Evolutionary conservation across 2,329 filamentous ascomycete species (phyloP).

Genomic region (Rutstroemia sp.): DNA sequence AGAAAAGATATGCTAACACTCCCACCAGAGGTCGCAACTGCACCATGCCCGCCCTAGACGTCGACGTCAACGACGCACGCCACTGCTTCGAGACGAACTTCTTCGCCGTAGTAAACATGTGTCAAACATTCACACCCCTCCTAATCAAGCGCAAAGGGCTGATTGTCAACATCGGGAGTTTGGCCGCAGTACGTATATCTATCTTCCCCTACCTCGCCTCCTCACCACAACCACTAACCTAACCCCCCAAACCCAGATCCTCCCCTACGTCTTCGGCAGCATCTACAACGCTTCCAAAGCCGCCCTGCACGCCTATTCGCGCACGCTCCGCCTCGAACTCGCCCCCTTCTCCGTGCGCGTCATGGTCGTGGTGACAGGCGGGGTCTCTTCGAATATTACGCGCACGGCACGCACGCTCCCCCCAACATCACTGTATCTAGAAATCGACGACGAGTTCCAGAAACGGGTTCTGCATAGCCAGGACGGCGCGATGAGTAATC

Average conservation of each 20-base stretch:
- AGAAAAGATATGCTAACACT: too few relatives aligned
- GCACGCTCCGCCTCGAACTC: conserved; percentile 24
- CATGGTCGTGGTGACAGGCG: conserved; percentile 23
- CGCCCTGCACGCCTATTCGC: conserved; percentile 37
- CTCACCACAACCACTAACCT: background rate
- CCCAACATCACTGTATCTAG: conserved; percentile 17
- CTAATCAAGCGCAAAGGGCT: conserved; percentile 26
- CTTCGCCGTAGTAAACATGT: conserved; percentile 37
- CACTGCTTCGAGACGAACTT: conserved; percentile 33
- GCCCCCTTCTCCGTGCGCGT: conserved; percentile 24
- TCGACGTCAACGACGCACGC: conserved; percentile 26
- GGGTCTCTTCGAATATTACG: conserved; percentile 19
- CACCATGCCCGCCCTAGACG: conserved; percentile 27
- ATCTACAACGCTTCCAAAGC: conserved; percentile 94
- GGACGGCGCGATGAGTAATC: conserved; percentile 17
- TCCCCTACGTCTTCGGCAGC: conserved; percentile 74
- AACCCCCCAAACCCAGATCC: conserved; percentile 41
- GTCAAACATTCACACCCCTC: conserved; percentile 32
- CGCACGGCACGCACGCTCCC: conserved; percentile 13
- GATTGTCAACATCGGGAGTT: conserved; percentile 24
- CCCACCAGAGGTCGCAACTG: conserved; percentile 17
- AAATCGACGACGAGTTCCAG: conserved; percentile 16
- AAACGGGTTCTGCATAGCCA: conserved; percentile 21
- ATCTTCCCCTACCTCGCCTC: background rate
- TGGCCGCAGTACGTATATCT: conserved; percentile 30